phyloP scores from a whole-genome alignment of 202 grass and related monocot species.

The Saccharum hybrid region DNA sequence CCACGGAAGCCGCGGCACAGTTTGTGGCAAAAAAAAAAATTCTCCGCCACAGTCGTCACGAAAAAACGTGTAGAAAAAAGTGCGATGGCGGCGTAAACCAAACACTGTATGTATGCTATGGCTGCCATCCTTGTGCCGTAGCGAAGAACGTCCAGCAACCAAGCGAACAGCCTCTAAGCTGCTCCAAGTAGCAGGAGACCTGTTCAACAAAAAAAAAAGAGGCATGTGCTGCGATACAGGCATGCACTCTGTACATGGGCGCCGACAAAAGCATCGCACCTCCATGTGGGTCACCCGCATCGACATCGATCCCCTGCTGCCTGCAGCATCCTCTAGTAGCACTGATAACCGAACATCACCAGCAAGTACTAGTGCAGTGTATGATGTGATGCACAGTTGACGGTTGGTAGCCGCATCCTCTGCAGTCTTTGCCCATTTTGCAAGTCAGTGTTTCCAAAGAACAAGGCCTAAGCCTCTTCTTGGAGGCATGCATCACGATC shows the following conservation, averaged over 20 bases:
- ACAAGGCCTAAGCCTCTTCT: not conserved
- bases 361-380: not conserved
- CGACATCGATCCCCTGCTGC: not conserved
- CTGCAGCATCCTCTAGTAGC: not conserved
- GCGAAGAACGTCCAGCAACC: no score
- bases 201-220: not conserved
- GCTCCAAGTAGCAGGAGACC: not conserved
- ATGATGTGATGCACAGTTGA: slow-evolving; percentile 2
- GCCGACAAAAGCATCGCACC: slow-evolving; percentile 32
- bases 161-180: not conserved
- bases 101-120: no score
- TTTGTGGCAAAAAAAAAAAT: no score
- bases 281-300: slow-evolving; percentile 9
- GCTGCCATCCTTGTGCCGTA: no score
- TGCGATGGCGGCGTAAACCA: no score
- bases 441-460: slow-evolving; percentile 37
- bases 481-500: not conserved
- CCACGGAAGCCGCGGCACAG: no score
- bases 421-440: slow-evolving; percentile 40
- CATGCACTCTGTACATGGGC: not conserved
- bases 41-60: no score
- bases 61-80: no score
- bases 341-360: not conserved
- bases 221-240: not conserved
- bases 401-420: slow-evolving; percentile 1